phyloP scores from a whole-genome alignment of 805 yeast species.

The Saccharomycopsis babjevae region DNA sequence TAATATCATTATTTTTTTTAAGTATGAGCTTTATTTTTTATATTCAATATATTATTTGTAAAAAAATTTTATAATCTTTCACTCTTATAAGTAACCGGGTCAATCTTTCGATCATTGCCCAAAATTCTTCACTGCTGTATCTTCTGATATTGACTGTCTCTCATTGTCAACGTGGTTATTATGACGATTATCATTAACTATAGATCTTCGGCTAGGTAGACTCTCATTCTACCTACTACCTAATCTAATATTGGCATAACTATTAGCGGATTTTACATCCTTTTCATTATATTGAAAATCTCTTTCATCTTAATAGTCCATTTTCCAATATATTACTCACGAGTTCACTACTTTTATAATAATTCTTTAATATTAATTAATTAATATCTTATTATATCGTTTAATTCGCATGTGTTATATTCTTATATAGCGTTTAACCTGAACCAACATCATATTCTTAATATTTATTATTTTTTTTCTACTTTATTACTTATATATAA shows the following conservation, averaged over 20 bases:
- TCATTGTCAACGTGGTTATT: conserved; percentile 19
- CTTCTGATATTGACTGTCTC: conserved; percentile 17
- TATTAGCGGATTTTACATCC: conserved; percentile 8
- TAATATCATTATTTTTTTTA: conserved; percentile 18
- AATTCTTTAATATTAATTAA: conserved; percentile 7
- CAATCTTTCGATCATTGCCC: conserved; percentile 20
- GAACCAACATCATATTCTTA: conserved; percentile 22
- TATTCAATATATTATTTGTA: conserved; percentile 2
- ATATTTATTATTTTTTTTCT: conserved; percentile 6
- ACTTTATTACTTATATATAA: conserved; percentile 7
- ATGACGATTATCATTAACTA: conserved; percentile 19
- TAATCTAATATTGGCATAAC: conserved; percentile 19
- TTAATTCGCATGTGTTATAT: conserved; percentile 20
- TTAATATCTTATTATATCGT: conserved; percentile 11
- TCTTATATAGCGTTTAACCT: conserved; percentile 20
- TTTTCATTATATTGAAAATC: background rate
- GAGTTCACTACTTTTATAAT: conserved; percentile 19
- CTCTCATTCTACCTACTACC: conserved; percentile 19
- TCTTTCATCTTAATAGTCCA: conserved; percentile 13
- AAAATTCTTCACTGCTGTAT: conserved; percentile 20
- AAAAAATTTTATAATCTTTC: conserved; percentile 3
- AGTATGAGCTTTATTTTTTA: conserved; percentile 18
- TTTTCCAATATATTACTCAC: conserved; percentile 19
- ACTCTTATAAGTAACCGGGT: conserved; percentile 19
- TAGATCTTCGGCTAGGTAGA: conserved; percentile 19